Conservation (phyloP, 75 land plant genomes). For the Pinus taeda region DNA sequence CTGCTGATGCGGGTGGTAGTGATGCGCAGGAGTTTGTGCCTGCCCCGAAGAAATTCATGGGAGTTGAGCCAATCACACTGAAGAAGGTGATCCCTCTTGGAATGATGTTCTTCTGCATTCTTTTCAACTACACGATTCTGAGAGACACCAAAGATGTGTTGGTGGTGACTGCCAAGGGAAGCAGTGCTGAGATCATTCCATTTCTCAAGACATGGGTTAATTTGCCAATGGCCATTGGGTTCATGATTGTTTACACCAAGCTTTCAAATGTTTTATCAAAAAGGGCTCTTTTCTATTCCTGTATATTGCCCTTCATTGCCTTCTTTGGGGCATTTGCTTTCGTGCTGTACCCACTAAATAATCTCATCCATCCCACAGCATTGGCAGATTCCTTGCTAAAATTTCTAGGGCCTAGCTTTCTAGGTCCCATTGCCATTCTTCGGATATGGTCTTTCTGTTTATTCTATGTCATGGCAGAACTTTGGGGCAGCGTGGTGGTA, state of each 20-base stretch:
- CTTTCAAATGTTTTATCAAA: slow-evolving; percentile 87
- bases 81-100: slow-evolving; percentile 96
- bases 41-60: slow-evolving; percentile 53
- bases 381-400: slow-evolving; percentile 74
- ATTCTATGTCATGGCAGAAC: slow-evolving; percentile 99
- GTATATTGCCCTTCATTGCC: slow-evolving; percentile 87
- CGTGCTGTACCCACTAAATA: slow-evolving; percentile 80
- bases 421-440: slow-evolving; percentile 94
- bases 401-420: slow-evolving; percentile 80
- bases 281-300: slow-evolving; percentile 89
- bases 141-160: slow-evolving; percentile 98
- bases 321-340: slow-evolving; percentile 96
- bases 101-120: slow-evolving; percentile 97
- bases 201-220: slow-evolving; percentile 99
- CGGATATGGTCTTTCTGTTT: slow-evolving; percentile 98
- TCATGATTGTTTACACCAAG: slow-evolving; percentile 92
- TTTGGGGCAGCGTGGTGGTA: slow-evolving; percentile 99
- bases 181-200: slow-evolving; percentile 99
- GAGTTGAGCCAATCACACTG: slow-evolving; percentile 69
- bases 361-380: slow-evolving; percentile 80
- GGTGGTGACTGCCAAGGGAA: slow-evolving; percentile 95
- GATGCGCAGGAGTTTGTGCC: slow-evolving; percentile 7
- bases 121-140: slow-evolving; percentile 94
- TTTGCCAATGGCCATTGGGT: slow-evolving; percentile 97
- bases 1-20: too few species aligned